These are phyloP conservation scores for Magnusiomyces magnusii DNA, from an alignment of 1,139 yeast species.

Conservation along the genomic window DNA sequence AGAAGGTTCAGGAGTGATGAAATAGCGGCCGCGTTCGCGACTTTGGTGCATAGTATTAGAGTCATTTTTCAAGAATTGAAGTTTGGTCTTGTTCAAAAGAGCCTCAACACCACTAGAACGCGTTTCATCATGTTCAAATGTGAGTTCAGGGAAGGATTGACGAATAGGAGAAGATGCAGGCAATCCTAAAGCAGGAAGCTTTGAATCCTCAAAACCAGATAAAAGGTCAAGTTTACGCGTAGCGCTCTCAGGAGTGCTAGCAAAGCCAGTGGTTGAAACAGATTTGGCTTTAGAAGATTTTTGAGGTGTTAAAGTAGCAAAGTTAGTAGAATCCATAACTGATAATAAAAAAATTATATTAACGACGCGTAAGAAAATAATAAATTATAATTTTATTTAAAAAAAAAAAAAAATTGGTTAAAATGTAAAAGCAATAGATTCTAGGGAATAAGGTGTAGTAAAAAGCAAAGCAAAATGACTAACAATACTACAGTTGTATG, in stretches of 20 bases:
- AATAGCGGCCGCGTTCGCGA: constrained; percentile 13
- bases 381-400: too few relatives aligned
- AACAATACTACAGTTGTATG: too few relatives aligned
- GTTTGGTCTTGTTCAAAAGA: not conserved
- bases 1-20: constrained; percentile 29
- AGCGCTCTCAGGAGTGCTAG: not conserved
- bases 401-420: not conserved
- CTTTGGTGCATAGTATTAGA: not conserved
- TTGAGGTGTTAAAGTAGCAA: not conserved
- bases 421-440: too few relatives aligned
- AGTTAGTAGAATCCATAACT: not conserved
- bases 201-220: constrained; percentile 10
- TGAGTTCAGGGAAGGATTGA: not conserved
- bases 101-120: not conserved
- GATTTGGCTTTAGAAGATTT: not conserved
- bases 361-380: not conserved
- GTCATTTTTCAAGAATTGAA: not conserved
- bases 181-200: constrained; percentile 7
- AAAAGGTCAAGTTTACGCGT: constrained; percentile 1
- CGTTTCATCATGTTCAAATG: not conserved
- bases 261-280: not conserved
- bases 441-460: too few relatives aligned
- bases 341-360: too few relatives aligned
- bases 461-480: too few relatives aligned
- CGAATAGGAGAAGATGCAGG: constrained; percentile 1